These are phyloP conservation scores for Trifolium repens DNA, from an alignment of 306 rosid species.

Conservation along the genomic window DNA sequence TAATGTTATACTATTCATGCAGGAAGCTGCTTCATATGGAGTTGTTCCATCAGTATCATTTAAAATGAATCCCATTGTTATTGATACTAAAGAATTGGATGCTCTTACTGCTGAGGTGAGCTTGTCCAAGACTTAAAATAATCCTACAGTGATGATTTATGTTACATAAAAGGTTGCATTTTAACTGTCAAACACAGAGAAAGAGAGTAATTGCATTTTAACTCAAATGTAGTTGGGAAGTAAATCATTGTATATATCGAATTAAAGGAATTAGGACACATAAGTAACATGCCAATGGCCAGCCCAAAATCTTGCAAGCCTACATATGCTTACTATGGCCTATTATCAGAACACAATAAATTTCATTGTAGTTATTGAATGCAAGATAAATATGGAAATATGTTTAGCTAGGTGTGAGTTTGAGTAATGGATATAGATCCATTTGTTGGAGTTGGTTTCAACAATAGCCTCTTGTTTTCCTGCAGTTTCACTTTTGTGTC, in stretches of 20 bases:
- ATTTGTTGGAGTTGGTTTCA: not conserved
- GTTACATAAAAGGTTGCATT: slow-evolving; percentile 32
- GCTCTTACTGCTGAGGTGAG: slow-evolving; percentile 83
- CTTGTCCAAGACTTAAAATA: slow-evolving; percentile 32
- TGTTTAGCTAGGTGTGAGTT: slow-evolving; percentile 26
- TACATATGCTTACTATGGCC: slow-evolving; percentile 10
- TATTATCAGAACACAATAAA: not conserved
- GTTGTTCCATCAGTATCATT: slow-evolving; percentile 77
- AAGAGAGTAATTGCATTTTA: slow-evolving; percentile 27
- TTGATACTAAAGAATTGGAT: slow-evolving; percentile 69
- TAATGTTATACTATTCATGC: slow-evolving; percentile 43
- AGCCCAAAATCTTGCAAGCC: slow-evolving; percentile 14
- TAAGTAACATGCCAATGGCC: slow-evolving; percentile 14
- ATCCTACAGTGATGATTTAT: slow-evolving; percentile 23
- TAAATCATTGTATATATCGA: not conserved
- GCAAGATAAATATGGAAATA: slow-evolving; percentile 19
- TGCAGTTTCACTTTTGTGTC: slow-evolving; percentile 16
- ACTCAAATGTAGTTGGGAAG: slow-evolving; percentile 30
- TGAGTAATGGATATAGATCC: slow-evolving; percentile 35
- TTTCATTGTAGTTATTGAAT: slow-evolving; percentile 7
- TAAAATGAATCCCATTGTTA: slow-evolving; percentile 72
- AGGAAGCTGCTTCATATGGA: slow-evolving; percentile 97
- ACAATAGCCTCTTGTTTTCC: slow-evolving; percentile 9
- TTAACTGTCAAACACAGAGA: slow-evolving; percentile 31
- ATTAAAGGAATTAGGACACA: slow-evolving; percentile 21